A percentile compares a stretch with the other conserved stretches of the same genome.
Evolutionary conservation across 352 stramenopile genomes (phyloP).

Genomic region (Phytopythium delawarense): DNA sequence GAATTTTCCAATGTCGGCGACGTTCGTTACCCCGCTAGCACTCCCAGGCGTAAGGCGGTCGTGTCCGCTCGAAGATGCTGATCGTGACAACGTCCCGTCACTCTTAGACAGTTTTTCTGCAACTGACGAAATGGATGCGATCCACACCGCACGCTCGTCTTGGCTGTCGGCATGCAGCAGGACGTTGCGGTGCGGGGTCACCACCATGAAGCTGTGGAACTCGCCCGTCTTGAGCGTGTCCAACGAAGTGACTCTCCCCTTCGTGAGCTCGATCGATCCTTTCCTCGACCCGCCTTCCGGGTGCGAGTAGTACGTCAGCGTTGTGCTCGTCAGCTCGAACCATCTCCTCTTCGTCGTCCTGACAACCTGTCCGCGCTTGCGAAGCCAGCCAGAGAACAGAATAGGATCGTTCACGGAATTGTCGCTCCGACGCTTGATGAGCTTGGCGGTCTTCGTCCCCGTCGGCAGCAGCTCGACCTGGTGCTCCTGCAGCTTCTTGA

Average conservation of each 20-base stretch:
- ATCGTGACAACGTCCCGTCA: neutral
- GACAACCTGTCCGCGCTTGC: constrained; percentile 80
- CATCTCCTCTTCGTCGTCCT: constrained; percentile 85
- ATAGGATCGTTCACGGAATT: constrained; percentile 47
- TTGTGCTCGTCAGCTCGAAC: constrained; percentile 73
- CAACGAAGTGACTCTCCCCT: constrained; percentile 50
- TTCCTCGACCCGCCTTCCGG: constrained; percentile 71
- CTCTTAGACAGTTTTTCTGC: constrained; percentile 24
- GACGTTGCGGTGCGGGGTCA: constrained; percentile 47
- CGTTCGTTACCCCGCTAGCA: neutral
- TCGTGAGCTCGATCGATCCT: constrained; percentile 58
- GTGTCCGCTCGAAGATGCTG: neutral
- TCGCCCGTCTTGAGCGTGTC: constrained; percentile 83
- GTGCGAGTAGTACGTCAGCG: constrained; percentile 75
- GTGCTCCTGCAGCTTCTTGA: constrained; percentile 72
- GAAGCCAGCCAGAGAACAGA: constrained; percentile 78
- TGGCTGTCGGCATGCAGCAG: constrained; percentile 82
- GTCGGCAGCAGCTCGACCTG: constrained; percentile 58
- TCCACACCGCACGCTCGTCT: constrained; percentile 78
- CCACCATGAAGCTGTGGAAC: constrained; percentile 76
- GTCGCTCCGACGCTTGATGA: constrained; percentile 51
- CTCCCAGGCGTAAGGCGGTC: neutral
- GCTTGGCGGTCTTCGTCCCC: constrained; percentile 44
- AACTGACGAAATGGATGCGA: constrained; percentile 64
- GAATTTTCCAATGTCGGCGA: constrained; percentile 34